A percentile compares a stretch with the other conserved stretches of the same genome.
These are phyloP conservation scores for Plasmodium malariae DNA, from an alignment of 169 alveolate species.

Conservation along the genomic window DNA sequence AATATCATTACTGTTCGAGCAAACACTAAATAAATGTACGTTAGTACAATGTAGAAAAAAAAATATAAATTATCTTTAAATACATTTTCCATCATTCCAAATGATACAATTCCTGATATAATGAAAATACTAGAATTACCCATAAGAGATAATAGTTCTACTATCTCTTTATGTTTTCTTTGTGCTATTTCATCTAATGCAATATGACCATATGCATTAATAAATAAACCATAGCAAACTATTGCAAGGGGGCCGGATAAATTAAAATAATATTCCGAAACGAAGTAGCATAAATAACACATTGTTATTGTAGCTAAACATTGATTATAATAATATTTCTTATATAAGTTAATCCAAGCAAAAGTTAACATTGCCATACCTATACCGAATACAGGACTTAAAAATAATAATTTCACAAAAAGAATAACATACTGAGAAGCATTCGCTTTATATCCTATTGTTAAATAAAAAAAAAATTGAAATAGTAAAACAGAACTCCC, in stretches of 20 bases:
- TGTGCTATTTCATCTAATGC: conserved; percentile 90
- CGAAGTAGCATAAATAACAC: conserved; percentile 85
- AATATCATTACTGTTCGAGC: conserved; percentile 89
- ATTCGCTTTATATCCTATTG: conserved; percentile 83
- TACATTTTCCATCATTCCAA: conserved; percentile 89
- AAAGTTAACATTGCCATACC: conserved; percentile 84
- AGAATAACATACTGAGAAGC: conserved; percentile 80
- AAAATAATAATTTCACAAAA: conserved; percentile 84
- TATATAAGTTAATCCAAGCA: conserved; percentile 87
- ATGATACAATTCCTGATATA: conserved; percentile 88
- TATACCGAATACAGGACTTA: conserved; percentile 89
- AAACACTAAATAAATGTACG: conserved; percentile 81
- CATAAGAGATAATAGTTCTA: conserved; percentile 85
- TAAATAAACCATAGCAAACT: conserved; percentile 90
- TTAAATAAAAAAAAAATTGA: conserved; percentile 88
- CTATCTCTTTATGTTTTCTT: conserved; percentile 85
- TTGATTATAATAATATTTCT: conserved; percentile 86
- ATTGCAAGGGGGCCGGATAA: conserved; percentile 91
- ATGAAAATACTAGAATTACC: conserved; percentile 89
- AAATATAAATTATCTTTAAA: conserved; percentile 40
- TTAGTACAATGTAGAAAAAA: conserved; percentile 69
- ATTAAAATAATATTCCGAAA: conserved; percentile 86
- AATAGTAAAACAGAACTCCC: conserved; percentile 90
- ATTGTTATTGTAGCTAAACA: conserved; percentile 82
- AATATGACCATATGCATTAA: conserved; percentile 89